A percentile compares a stretch with the other conserved stretches of the same genome.
Evolutionary conservation across 805 yeast genomes (phyloP).

Genomic region (Candida jianshihensis): DNA sequence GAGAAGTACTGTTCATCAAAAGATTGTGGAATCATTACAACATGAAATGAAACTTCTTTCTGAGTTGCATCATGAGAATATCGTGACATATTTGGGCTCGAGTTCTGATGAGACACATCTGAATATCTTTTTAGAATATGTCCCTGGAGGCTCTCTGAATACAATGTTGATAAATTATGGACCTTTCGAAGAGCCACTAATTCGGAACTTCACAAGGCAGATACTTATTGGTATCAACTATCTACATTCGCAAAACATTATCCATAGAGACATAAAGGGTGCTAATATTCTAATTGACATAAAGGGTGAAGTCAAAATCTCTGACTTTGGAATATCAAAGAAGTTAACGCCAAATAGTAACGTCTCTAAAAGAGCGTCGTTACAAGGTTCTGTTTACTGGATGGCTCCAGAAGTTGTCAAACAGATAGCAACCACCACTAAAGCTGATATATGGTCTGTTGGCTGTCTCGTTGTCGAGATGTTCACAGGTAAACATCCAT

Average conservation of each 20-base stretch:
- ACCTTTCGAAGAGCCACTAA: constrained; percentile 71
- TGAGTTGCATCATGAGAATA: constrained; percentile 82
- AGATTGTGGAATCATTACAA: constrained; percentile 74
- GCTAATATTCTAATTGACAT: constrained; percentile 80
- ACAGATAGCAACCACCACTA: constrained; percentile 83
- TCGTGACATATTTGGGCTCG: constrained; percentile 88
- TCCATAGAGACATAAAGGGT: constrained; percentile 85
- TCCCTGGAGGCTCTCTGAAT: constrained; percentile 68
- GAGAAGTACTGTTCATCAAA: constrained; percentile 29
- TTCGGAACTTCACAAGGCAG: constrained; percentile 67
- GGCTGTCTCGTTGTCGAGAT: constrained; percentile 92
- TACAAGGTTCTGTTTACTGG: constrained; percentile 96
- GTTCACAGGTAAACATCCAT: constrained; percentile 95
- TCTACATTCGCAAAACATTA: constrained; percentile 66
- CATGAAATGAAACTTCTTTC: constrained; percentile 74
- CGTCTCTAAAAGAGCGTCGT: constrained; percentile 57
- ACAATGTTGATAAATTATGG: constrained; percentile 67
- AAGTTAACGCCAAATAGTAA: constrained; percentile 47
- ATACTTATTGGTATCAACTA: constrained; percentile 70
- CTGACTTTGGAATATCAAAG: constrained; percentile 81
- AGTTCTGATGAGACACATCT: constrained; percentile 62
- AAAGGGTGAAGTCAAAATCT: constrained; percentile 74
- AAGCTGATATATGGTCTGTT: constrained; percentile 96
- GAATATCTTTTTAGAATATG: constrained; percentile 77
- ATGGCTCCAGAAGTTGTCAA: constrained; percentile 99